phyloP scores from a whole-genome alignment of 352 stramenopile genomes.

The Peronosclerospora sorghi region DNA sequence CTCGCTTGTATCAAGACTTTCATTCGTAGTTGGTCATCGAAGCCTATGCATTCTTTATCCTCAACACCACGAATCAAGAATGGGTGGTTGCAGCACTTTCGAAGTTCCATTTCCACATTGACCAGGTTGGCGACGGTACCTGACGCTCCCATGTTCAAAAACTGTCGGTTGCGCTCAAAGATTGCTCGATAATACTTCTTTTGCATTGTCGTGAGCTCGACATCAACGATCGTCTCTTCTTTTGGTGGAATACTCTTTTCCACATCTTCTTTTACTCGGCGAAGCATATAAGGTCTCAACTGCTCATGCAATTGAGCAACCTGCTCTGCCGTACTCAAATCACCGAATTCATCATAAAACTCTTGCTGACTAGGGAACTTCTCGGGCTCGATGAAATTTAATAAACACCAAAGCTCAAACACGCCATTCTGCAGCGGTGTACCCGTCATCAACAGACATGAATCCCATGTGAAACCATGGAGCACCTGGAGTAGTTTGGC shows the following conservation, averaged over 20 bases:
- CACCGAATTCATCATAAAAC: constrained; percentile 95
- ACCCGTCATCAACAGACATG: constrained; percentile 93
- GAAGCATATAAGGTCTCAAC: constrained; percentile 97
- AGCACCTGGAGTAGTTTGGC: constrained; percentile 89
- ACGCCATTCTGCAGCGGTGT: constrained; percentile 99
- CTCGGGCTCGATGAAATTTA: constrained; percentile 97
- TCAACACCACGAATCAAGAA: constrained; percentile 97
- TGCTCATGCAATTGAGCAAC: constrained; percentile 94
- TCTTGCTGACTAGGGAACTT: constrained; percentile 91
- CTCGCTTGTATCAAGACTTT: constrained; percentile 79
- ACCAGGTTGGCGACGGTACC: constrained; percentile 93
- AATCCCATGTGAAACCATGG: constrained; percentile 73
- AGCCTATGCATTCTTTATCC: constrained; percentile 89
- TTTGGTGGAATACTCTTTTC: constrained; percentile 98
- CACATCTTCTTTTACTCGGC: constrained; percentile 99
- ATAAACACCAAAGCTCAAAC: constrained; percentile 97
- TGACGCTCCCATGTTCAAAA: constrained; percentile 79
- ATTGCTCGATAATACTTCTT: constrained; percentile 96
- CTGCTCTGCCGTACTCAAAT: constrained; percentile 93
- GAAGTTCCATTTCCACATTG: constrained; percentile 99
- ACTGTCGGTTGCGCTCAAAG: constrained; percentile 96
- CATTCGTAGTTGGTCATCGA: constrained; percentile 58
- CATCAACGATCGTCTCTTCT: constrained; percentile 99
- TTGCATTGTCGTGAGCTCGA: constrained; percentile 99
- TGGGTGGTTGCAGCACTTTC: constrained; percentile 99